Evolutionary conservation across 768 basidiomycete species (phyloP).

Genomic region (Candolleomyces efflorescens): DNA sequence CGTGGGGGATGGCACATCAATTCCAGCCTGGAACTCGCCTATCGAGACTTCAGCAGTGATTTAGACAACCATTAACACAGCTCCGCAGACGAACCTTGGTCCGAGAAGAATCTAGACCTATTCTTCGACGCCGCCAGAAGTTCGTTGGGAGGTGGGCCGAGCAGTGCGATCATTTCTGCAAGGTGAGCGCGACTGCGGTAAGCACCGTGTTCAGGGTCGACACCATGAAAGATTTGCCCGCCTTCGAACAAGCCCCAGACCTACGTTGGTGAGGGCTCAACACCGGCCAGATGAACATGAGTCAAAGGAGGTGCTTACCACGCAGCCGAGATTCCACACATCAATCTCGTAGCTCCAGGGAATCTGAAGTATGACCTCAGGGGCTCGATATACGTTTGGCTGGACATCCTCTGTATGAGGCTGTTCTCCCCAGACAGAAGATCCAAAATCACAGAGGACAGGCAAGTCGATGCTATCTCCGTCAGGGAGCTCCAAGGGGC

Average conservation of each 20-base stretch:
- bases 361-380: constrained; percentile 13
- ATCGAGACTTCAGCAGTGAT: not conserved
- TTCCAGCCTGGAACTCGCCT: not conserved
- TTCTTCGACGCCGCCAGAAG: not conserved
- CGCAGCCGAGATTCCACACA: constrained; percentile 13
- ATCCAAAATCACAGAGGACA: constrained; percentile 14
- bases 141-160: constrained; percentile 9
- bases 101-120: not conserved
- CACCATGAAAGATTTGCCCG: not conserved
- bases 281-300: too few species aligned
- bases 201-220: not conserved
- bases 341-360: constrained; percentile 10
- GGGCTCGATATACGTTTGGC: constrained; percentile 9
- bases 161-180: constrained; percentile 10
- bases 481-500: constrained; percentile 1
- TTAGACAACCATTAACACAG: not conserved
- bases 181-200: constrained; percentile 4
- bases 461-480: not conserved
- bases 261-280: too few species aligned
- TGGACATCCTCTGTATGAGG: not conserved
- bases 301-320: constrained; percentile 6
- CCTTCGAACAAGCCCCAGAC: constrained; percentile 1
- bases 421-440: not conserved
- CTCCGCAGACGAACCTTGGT: not conserved
- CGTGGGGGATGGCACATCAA: not conserved